Percentiles rank a stretch among this genome's conserved stretches.
Evolutionary conservation across 208 protist species (phyloP).

Genomic region (Acanthamoeba polyphaga): DNA sequence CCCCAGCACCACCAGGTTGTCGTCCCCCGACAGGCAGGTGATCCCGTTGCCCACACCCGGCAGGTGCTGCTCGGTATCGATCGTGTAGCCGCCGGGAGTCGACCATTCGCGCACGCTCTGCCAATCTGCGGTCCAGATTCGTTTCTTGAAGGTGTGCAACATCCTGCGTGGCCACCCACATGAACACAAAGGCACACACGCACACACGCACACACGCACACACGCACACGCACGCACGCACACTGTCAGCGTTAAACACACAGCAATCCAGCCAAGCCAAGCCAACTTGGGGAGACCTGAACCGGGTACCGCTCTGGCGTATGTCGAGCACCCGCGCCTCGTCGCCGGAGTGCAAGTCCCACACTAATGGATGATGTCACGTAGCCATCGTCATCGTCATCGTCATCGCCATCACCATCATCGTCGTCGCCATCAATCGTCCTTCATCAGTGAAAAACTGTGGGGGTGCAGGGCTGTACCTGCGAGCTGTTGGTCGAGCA

Average conservation of each 20-base stretch:
- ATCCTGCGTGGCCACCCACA: background rate
- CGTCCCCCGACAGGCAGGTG: background rate
- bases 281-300: too few relatives aligned
- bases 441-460: too few relatives aligned
- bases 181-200: background rate
- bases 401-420: too few relatives aligned
- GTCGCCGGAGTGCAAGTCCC: background rate
- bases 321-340: background rate
- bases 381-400: too few relatives aligned
- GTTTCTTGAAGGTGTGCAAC: background rate
- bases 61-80: background rate
- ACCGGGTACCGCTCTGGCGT: background rate
- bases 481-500: background rate
- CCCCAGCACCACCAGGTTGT: background rate
- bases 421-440: too few relatives aligned
- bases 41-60: background rate
- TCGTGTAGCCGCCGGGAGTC: background rate
- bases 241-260: background rate
- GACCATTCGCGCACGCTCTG: background rate
- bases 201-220: background rate
- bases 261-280: background rate
- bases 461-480: background rate
- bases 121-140: background rate
- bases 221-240: background rate
- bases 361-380: background rate